Percentiles rank a stretch among this genome's conserved stretches.
Conservation (phyloP, 2,329 filamentous ascomycete genomes). For the Paecilomyces fulvus region DNA sequence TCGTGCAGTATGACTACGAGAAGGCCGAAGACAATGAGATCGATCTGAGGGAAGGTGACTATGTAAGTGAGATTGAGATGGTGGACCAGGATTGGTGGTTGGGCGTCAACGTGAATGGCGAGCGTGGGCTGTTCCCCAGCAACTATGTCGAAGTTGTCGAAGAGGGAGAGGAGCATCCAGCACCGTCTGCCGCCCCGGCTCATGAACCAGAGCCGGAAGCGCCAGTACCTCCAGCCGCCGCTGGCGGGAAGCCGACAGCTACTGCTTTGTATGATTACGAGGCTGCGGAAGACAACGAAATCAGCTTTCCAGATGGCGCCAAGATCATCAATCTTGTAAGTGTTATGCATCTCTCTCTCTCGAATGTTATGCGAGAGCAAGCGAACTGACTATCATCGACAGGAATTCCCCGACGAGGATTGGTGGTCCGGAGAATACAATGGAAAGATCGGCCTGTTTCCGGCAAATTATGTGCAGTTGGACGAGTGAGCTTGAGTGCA, state of each 20-base stretch:
- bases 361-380: background rate
- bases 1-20: slow-evolving; percentile 91
- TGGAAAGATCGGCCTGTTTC: slow-evolving; percentile 75
- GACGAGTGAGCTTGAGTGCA: slow-evolving; percentile 18
- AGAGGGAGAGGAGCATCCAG: slow-evolving; percentile 36
- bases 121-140: slow-evolving; percentile 86
- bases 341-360: slow-evolving; percentile 10
- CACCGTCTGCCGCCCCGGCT: slow-evolving; percentile 20
- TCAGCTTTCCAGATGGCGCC: slow-evolving; percentile 82
- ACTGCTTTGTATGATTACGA: slow-evolving; percentile 93
- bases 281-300: slow-evolving; percentile 83
- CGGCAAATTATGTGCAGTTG: slow-evolving; percentile 42
- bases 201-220: slow-evolving; percentile 26
- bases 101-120: slow-evolving; percentile 76
- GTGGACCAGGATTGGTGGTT: slow-evolving; percentile 99
- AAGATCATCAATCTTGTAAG: slow-evolving; percentile 69
- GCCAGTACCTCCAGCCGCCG: slow-evolving; percentile 27
- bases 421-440: slow-evolving; percentile 94
- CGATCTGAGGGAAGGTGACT: slow-evolving; percentile 79
- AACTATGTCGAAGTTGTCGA: slow-evolving; percentile 90
- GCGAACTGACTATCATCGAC: slow-evolving; percentile 15
- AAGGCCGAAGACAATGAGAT: slow-evolving; percentile 97
- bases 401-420: slow-evolving; percentile 96
- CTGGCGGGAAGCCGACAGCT: slow-evolving; percentile 53
- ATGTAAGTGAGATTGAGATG: slow-evolving; percentile 88